phyloP scores from a whole-genome alignment of 2,329 filamentous ascomycete species.

The Colletotrichum godetiae region DNA sequence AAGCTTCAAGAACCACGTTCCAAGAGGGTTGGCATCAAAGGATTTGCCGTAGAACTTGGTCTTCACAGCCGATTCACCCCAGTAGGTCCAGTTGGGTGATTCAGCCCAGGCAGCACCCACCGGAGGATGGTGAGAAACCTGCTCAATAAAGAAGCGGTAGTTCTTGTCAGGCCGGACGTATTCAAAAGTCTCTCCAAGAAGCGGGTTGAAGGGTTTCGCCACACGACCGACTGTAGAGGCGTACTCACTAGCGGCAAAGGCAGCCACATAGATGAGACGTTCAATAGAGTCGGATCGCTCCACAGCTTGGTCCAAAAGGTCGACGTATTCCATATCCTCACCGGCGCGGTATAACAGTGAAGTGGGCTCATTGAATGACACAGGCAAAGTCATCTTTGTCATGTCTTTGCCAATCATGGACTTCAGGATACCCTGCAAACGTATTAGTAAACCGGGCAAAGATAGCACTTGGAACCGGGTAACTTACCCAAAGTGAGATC shows the following conservation, averaged over 20 bases:
- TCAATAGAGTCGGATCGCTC: conserved; percentile 89
- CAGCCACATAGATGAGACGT: conserved; percentile 92
- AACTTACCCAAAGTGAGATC: conserved; percentile 91
- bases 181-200: conserved; percentile 96
- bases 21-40: conserved; percentile 95
- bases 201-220: conserved; percentile 97
- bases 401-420: conserved; percentile 99
- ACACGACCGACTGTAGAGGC: conserved; percentile 96
- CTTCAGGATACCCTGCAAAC: conserved; percentile 85
- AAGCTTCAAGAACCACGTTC: conserved; percentile 94
- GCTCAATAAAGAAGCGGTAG: conserved; percentile 98
- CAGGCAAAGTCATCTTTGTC: conserved; percentile 99
- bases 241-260: conserved; percentile 96
- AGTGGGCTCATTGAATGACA: conserved; percentile 98
- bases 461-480: neutral
- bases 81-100: conserved; percentile 95
- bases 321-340: conserved; percentile 98
- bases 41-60: conserved; percentile 98
- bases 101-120: conserved; percentile 95
- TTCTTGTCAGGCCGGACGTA: conserved; percentile 96
- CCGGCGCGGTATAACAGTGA: conserved; percentile 94
- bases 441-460: neutral
- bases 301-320: conserved; percentile 89
- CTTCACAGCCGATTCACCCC: conserved; percentile 93
- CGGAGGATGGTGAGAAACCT: conserved; percentile 97